Percentiles rank a stretch among this genome's conserved stretches.
Evolutionary conservation across 176 grass and related monocot genomes (phyloP).

Genomic region (Lolium rigidum): DNA sequence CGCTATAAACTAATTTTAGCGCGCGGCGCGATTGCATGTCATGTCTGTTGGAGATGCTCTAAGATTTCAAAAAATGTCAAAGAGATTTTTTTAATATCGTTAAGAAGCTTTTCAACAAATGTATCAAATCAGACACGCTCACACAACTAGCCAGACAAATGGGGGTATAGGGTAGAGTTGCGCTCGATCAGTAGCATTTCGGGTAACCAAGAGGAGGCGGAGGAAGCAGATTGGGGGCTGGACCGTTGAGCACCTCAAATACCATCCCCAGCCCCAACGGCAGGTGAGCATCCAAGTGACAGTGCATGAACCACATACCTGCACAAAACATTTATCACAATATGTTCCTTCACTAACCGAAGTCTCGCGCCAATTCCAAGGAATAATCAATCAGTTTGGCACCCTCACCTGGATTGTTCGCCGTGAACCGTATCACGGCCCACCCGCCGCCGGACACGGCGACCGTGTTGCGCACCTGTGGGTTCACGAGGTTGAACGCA

Average conservation of each 20-base stretch:
- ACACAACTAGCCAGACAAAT: neutral
- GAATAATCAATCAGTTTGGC: no score
- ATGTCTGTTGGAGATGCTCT: no score
- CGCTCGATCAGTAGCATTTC: constrained; percentile 33
- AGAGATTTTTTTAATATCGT: no score
- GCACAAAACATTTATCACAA: neutral
- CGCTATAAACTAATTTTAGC: no score
- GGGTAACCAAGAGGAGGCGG: constrained; percentile 52
- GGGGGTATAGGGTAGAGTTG: neutral
- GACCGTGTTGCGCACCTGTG: constrained; percentile 25
- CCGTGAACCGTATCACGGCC: constrained; percentile 13
- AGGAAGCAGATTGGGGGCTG: constrained; percentile 42
- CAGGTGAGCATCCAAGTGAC: constrained; percentile 25
- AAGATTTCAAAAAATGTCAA: neutral
- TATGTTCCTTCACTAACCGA: neutral
- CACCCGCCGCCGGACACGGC: constrained; percentile 6
- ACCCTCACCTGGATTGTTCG: constrained; percentile 24
- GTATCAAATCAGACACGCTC: neutral
- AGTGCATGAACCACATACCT: constrained; percentile 65
- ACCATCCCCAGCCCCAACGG: constrained; percentile 54
- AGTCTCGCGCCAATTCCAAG: neutral
- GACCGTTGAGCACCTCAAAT: constrained; percentile 63
- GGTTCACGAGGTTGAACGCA: constrained; percentile 37
- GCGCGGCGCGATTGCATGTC: no score
- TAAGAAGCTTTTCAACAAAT: neutral